A percentile compares a stretch with the other conserved stretches of the same genome.
These are phyloP conservation scores for Botryotinia calthae DNA, from an alignment of 2,329 filamentous ascomycete species.

Conservation along the genomic window DNA sequence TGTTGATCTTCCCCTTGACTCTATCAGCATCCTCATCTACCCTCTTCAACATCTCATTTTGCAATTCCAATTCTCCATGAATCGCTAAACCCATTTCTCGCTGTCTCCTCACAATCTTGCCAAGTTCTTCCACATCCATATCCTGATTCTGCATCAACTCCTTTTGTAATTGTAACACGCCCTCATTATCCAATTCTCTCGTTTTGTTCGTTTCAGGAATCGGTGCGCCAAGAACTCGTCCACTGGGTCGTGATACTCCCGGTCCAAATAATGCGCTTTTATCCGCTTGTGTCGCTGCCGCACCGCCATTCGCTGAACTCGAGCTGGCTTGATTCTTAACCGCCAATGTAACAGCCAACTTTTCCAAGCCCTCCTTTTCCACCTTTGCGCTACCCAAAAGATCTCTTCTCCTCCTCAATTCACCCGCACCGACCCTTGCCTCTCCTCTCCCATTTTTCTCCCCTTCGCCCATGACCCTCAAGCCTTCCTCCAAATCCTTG, in stretches of 20 bases:
- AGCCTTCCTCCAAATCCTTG: constrained; percentile 61
- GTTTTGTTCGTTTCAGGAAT: constrained; percentile 74
- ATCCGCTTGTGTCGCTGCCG: constrained; percentile 36
- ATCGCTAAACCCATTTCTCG: constrained; percentile 77
- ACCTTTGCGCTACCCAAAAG: constrained; percentile 66
- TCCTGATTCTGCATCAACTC: constrained; percentile 76
- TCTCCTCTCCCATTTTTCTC: constrained; percentile 37
- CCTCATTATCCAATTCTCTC: constrained; percentile 71
- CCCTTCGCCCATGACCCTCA: constrained; percentile 55
- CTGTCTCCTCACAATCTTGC: constrained; percentile 68
- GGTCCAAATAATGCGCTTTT: constrained; percentile 51
- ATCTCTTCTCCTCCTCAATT: constrained; percentile 69
- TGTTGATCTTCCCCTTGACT: constrained; percentile 64
- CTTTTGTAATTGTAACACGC: constrained; percentile 70
- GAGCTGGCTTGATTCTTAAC: constrained; percentile 43
- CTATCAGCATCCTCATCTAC: constrained; percentile 66
- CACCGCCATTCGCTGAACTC: constrained; percentile 23
- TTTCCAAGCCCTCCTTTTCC: constrained; percentile 74
- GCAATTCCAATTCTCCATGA: constrained; percentile 67
- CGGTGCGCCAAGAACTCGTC: constrained; percentile 70
- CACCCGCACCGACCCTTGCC: constrained; percentile 63
- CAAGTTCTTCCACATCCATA: constrained; percentile 64
- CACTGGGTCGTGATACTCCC: constrained; percentile 42
- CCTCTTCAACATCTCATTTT: constrained; percentile 67
- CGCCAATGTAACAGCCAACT: constrained; percentile 60